Evolutionary conservation across 768 basidiomycete species (phyloP).

Genomic region (Termitomyces sp.): DNA sequence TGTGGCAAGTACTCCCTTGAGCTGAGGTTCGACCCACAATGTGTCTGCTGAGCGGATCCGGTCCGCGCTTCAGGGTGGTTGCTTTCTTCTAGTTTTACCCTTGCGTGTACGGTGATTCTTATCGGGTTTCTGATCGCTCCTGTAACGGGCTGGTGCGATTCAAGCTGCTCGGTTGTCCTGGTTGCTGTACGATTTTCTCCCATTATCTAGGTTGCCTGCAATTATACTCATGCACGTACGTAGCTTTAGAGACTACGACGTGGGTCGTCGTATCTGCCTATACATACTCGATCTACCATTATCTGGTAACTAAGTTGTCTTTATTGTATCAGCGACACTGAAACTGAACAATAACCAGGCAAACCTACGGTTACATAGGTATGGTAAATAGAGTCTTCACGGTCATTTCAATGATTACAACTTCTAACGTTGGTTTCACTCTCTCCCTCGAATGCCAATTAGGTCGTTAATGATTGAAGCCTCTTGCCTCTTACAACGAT

Average conservation of each 20-base stretch:
- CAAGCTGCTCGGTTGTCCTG: constrained; percentile 49
- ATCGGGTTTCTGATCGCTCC: constrained; percentile 19
- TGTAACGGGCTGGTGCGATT: constrained; percentile 65
- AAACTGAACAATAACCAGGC: constrained; percentile 34
- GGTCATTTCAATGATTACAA: constrained; percentile 49
- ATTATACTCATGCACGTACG: neutral
- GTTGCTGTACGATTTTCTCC: constrained; percentile 44
- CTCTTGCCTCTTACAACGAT: constrained; percentile 41
- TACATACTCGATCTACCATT: constrained; percentile 59
- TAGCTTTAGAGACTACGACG: constrained; percentile 50
- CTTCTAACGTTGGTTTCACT: constrained; percentile 51
- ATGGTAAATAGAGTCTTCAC: constrained; percentile 47
- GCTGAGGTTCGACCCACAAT: constrained; percentile 9
- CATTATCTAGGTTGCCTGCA: neutral
- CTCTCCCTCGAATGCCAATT: constrained; percentile 9
- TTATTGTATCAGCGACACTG: constrained; percentile 19
- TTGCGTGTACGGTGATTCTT: constrained; percentile 39
- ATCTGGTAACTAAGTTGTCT: constrained; percentile 39
- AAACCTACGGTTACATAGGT: constrained; percentile 66
- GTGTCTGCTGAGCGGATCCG: constrained; percentile 6
- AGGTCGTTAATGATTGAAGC: constrained; percentile 11
- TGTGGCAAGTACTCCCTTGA: constrained; percentile 22
- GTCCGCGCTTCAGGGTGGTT: constrained; percentile 53
- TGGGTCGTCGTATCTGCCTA: constrained; percentile 60
- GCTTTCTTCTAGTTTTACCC: constrained; percentile 67